Conservation (phyloP, 1,284 basidiomycete genomes). For the Sporisorium sorghi region DNA sequence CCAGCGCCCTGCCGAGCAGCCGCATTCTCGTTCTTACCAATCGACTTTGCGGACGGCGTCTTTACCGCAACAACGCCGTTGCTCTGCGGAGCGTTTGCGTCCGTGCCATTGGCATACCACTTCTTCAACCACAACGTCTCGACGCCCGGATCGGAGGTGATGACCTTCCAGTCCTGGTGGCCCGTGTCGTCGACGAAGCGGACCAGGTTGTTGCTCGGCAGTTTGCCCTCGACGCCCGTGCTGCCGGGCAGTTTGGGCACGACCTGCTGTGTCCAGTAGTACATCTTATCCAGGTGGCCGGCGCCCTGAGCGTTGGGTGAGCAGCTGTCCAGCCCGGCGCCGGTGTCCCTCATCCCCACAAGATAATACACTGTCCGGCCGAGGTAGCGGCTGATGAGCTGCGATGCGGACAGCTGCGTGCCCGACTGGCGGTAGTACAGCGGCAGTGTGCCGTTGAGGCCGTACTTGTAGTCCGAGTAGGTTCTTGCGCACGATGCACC, state of each 20-base stretch:
- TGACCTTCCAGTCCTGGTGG: conserved; percentile 56
- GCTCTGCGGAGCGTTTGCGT: conserved; percentile 23
- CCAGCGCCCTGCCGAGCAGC: neutral
- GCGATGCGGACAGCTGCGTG: conserved; percentile 3
- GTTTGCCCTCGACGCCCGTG: conserved; percentile 26
- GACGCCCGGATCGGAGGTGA: conserved; percentile 55
- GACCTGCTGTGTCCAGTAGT: conserved; percentile 55
- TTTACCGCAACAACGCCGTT: conserved; percentile 19
- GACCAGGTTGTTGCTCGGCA: conserved; percentile 46
- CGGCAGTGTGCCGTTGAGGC: conserved; percentile 59
- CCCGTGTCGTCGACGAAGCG: conserved; percentile 39
- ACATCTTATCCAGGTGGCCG: conserved; percentile 58
- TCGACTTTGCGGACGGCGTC: conserved; percentile 15
- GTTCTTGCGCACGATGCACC: conserved; percentile 23
- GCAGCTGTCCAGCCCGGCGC: conserved; percentile 45
- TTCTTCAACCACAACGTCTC: conserved; percentile 56
- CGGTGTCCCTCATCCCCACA: conserved; percentile 52
- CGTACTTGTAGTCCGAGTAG: conserved; percentile 66
- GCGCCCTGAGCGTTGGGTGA: conserved; percentile 56
- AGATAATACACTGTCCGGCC: conserved; percentile 53
- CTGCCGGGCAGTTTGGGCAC: conserved; percentile 52
- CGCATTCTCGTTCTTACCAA: neutral
- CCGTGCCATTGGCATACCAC: conserved; percentile 43
- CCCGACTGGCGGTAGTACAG: conserved; percentile 31
- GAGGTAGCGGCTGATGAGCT: conserved; percentile 42